These are phyloP conservation scores for Colletotrichum liaoningense DNA, from an alignment of 2,329 filamentous ascomycete genomes.

Conservation along the genomic window DNA sequence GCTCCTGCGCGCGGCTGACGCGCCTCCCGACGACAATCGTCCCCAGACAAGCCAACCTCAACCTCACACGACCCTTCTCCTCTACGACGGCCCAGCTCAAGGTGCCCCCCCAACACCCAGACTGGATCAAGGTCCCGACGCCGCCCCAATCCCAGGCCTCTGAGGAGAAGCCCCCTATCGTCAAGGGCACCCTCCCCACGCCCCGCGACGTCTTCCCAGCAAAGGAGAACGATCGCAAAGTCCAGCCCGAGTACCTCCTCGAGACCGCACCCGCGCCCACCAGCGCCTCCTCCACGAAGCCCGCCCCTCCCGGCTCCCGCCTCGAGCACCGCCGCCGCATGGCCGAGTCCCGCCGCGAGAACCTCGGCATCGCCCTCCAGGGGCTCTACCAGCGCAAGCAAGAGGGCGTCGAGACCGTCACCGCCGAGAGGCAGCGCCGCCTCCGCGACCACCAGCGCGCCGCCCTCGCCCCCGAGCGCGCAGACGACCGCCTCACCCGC, in stretches of 20 bases:
- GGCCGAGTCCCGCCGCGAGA: conserved; percentile 76
- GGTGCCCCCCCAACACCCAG: conserved; percentile 83
- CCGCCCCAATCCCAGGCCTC: conserved; percentile 82
- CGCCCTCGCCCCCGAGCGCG: conserved; percentile 73
- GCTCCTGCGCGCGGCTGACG: conserved; percentile 31
- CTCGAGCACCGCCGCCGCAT: conserved; percentile 78
- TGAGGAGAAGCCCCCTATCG: conserved; percentile 54
- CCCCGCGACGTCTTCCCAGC: conserved; percentile 83
- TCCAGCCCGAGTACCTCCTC: conserved; percentile 69
- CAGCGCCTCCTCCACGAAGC: conserved; percentile 47
- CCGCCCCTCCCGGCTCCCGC: conserved; percentile 46
- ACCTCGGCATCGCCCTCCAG: conserved; percentile 77
- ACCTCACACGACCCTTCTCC: conserved; percentile 45
- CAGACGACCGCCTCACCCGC: conserved; percentile 82
- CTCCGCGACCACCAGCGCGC: conserved; percentile 59
- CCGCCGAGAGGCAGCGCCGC: conserved; percentile 54
- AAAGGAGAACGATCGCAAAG: conserved; percentile 68
- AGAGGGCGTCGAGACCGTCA: conserved; percentile 50
- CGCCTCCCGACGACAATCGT: conserved; percentile 21
- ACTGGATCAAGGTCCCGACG: conserved; percentile 84
- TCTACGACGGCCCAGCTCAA: conserved; percentile 42
- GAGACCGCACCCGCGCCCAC: conserved; percentile 68
- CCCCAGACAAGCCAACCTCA: conserved; percentile 16
- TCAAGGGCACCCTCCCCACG: conserved; percentile 85
- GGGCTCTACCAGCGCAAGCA: conserved; percentile 77